A percentile compares a stretch with the other conserved stretches of the same genome.
Evolutionary conservation across 352 stramenopile species (phyloP).

Genomic region (Saprolegnia parasitica): DNA sequence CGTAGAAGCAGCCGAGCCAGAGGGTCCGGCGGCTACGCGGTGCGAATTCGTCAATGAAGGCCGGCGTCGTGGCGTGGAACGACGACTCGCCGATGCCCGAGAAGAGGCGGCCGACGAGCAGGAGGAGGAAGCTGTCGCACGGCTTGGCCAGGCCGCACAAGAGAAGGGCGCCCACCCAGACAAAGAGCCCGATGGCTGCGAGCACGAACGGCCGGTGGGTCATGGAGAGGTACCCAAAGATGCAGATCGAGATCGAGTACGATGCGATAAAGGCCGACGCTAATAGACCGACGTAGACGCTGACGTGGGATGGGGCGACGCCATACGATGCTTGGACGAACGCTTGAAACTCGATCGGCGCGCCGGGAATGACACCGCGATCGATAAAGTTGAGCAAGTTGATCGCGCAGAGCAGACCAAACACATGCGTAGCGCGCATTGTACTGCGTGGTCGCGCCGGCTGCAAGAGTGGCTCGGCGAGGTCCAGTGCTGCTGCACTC

Average conservation of each 20-base stretch:
- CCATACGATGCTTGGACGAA: constrained; percentile 63
- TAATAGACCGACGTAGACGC: constrained; percentile 37
- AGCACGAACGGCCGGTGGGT: constrained; percentile 49
- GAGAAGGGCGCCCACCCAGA: constrained; percentile 53
- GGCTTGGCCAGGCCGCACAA: constrained; percentile 40
- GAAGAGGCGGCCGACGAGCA: constrained; percentile 50
- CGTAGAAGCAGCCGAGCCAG: constrained; percentile 70
- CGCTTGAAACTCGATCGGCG: constrained; percentile 85
- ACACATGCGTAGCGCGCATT: constrained; percentile 33
- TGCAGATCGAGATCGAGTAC: constrained; percentile 49
- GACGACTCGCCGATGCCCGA: constrained; percentile 53
- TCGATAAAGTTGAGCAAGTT: constrained; percentile 95
- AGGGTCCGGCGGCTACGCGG: constrained; percentile 34
- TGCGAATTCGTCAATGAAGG: constrained; percentile 65
- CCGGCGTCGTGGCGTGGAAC: constrained; percentile 53
- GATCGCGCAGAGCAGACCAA: constrained; percentile 82
- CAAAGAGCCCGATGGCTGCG: constrained; percentile 39
- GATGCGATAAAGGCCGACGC: constrained; percentile 67
- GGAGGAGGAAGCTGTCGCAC: constrained; percentile 41
- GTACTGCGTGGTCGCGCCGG: background rate
- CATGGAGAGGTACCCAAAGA: constrained; percentile 58
- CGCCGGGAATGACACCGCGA: constrained; percentile 92
- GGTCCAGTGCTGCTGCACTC: too few relatives aligned
- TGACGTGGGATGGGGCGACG: constrained; percentile 7
- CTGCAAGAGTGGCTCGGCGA: too few relatives aligned